Evolutionary conservation across 2,329 filamentous ascomycete species (phyloP).

Genomic region (Lachnellula suecica): DNA sequence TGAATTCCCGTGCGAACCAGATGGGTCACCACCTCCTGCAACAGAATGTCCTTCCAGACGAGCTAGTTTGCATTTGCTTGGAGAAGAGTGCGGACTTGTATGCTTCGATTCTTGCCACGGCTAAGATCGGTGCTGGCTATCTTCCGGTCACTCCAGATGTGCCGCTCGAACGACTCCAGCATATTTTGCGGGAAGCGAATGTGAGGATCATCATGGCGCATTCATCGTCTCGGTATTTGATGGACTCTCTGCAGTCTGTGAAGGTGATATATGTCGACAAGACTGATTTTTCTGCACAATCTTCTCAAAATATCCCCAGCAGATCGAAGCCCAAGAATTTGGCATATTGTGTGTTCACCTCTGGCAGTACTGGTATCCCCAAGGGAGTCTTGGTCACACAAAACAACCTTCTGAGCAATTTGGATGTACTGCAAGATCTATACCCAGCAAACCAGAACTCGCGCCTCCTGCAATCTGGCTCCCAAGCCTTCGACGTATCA

Average conservation of each 20-base stretch:
- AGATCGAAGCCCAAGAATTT: constrained; percentile 33
- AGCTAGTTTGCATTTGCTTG: constrained; percentile 72
- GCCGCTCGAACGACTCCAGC: constrained; percentile 56
- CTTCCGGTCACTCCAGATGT: constrained; percentile 76
- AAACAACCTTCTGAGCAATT: constrained; percentile 72
- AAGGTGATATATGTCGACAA: constrained; percentile 31
- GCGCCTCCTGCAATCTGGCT: constrained; percentile 78
- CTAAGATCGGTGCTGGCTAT: constrained; percentile 77
- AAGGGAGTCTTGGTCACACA: constrained; percentile 81
- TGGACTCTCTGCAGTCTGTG: constrained; percentile 18
- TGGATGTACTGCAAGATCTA: constrained; percentile 62
- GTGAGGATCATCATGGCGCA: constrained; percentile 46
- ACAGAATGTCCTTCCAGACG: constrained; percentile 46
- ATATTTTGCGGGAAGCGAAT: constrained; percentile 62
- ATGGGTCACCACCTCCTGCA: constrained; percentile 57
- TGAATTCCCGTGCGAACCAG: constrained; percentile 64
- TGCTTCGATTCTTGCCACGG: constrained; percentile 67
- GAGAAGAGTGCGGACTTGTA: constrained; percentile 76
- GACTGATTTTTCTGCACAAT: constrained; percentile 18
- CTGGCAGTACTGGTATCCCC: constrained; percentile 73
- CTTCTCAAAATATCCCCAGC: constrained; percentile 18
- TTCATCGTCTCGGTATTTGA: constrained; percentile 28
- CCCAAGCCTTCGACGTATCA: constrained; percentile 83
- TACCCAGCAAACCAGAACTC: constrained; percentile 55
- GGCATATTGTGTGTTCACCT: constrained; percentile 81